A percentile compares a stretch with the other conserved stretches of the same genome.
Conservation (phyloP, 2,329 filamentous ascomycete species). For the Kalaharituber pfeilii region DNA sequence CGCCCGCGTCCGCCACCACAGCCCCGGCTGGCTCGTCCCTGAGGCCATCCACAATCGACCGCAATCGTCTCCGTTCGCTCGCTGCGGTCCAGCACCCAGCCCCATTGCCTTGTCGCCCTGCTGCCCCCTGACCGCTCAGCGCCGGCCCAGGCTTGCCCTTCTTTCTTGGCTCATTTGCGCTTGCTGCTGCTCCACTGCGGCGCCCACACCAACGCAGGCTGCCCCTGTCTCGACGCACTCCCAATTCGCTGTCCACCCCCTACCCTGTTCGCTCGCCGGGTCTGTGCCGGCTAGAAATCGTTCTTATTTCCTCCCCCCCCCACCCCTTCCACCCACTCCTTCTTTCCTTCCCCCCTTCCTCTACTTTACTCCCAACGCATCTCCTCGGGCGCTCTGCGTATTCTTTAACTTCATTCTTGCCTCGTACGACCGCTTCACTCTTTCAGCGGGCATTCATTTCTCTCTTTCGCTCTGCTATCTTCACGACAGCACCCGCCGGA, state of each 20-base stretch:
- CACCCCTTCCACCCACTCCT: neutral
- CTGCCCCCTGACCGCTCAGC: too few relatives aligned
- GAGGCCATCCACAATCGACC: too few relatives aligned
- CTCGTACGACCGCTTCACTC: slow-evolving; percentile 57
- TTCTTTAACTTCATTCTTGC: neutral
- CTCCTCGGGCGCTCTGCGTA: neutral
- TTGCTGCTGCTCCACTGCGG: neutral
- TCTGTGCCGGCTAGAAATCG: neutral
- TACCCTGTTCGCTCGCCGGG: neutral
- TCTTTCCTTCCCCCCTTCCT: neutral
- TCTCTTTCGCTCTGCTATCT: slow-evolving; percentile 6
- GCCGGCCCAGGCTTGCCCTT: too few relatives aligned
- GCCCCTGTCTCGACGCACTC: neutral
- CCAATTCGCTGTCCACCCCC: neutral
- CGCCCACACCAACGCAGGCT: neutral
- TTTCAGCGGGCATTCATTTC: slow-evolving; percentile 68
- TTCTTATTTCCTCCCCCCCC: neutral
- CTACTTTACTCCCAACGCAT: neutral
- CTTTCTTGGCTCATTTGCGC: too few relatives aligned
- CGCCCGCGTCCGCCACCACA: too few relatives aligned
- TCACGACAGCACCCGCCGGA: neutral
- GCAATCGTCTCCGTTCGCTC: too few relatives aligned
- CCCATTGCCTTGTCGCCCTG: too few relatives aligned
- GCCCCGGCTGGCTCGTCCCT: too few relatives aligned
- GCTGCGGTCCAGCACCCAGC: too few relatives aligned